Conservation (phyloP, 2,329 filamentous ascomycete genomes). For the Chaetomium sp. region DNA sequence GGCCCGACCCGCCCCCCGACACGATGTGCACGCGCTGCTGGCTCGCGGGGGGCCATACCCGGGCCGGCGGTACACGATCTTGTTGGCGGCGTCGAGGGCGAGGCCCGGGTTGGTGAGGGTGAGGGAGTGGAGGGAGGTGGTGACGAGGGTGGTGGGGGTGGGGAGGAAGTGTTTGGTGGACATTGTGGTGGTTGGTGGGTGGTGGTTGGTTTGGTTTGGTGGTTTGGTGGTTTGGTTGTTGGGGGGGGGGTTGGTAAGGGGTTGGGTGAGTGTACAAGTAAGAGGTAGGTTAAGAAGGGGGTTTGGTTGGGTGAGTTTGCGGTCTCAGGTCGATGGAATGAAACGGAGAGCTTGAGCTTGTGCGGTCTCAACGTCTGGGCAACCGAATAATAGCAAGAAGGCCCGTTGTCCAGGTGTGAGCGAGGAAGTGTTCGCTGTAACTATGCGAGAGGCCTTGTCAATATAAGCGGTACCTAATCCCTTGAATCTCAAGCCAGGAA, state of each 20-base stretch:
- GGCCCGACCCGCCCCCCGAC: slow-evolving; percentile 85
- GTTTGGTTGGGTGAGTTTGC: background rate
- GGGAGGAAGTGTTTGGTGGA: slow-evolving; percentile 85
- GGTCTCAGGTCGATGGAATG: too few relatives aligned
- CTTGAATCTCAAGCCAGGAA: background rate
- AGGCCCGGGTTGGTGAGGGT: slow-evolving; percentile 84
- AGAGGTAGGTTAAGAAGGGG: background rate
- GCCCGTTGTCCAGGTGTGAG: too few relatives aligned
- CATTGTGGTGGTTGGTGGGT: slow-evolving; percentile 38
- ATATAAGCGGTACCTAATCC: background rate
- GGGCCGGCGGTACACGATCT: slow-evolving; percentile 78
- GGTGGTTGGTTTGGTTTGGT: background rate
- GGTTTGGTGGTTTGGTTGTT: background rate
- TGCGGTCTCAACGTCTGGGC: too few relatives aligned
- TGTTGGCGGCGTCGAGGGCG: slow-evolving; percentile 75
- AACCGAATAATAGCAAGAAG: background rate
- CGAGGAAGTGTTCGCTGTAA: background rate
- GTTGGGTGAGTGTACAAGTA: background rate
- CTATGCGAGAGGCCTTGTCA: background rate
- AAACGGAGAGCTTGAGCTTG: background rate
- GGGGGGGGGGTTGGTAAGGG: background rate
- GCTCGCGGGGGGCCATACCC: slow-evolving; percentile 34
- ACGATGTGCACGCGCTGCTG: slow-evolving; percentile 75
- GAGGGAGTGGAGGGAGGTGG: slow-evolving; percentile 72
- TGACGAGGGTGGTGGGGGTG: slow-evolving; percentile 77